phyloP scores from a whole-genome alignment of 805 yeast genomes.

The Saturnispora saitoi region DNA sequence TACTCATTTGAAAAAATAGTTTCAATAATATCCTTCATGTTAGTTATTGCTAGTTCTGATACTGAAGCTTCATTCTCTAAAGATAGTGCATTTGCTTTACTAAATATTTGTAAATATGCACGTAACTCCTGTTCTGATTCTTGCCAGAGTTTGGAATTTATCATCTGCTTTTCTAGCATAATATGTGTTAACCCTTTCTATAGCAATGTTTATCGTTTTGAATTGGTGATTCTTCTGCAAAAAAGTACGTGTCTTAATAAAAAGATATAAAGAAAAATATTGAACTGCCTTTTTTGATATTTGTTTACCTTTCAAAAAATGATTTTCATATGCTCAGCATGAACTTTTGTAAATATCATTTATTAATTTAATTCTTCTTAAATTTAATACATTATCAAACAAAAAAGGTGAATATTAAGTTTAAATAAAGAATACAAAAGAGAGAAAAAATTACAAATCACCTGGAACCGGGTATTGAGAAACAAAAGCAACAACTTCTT shows the following conservation, averaged over 20 bases:
- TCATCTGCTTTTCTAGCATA: background rate
- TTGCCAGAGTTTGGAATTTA: background rate
- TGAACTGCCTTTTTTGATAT: background rate
- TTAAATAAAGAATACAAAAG: background rate
- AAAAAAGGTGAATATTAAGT: background rate
- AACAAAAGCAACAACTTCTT: constrained; percentile 67
- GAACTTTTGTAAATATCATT: background rate
- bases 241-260: background rate
- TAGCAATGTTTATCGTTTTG: background rate
- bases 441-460: constrained; percentile 35
- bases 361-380: background rate
- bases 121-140: background rate
- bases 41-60: background rate
- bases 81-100: background rate
- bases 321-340: background rate
- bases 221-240: background rate
- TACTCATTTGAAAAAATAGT: background rate
- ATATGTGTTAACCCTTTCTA: background rate
- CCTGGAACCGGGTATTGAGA: constrained; percentile 84
- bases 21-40: background rate
- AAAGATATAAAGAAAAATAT: background rate
- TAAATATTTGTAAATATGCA: background rate
- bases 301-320: background rate
- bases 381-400: background rate
- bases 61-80: background rate